These are phyloP conservation scores for Saitoella complicata DNA, from an alignment of 805 yeast genomes.

Conservation along the genomic window DNA sequence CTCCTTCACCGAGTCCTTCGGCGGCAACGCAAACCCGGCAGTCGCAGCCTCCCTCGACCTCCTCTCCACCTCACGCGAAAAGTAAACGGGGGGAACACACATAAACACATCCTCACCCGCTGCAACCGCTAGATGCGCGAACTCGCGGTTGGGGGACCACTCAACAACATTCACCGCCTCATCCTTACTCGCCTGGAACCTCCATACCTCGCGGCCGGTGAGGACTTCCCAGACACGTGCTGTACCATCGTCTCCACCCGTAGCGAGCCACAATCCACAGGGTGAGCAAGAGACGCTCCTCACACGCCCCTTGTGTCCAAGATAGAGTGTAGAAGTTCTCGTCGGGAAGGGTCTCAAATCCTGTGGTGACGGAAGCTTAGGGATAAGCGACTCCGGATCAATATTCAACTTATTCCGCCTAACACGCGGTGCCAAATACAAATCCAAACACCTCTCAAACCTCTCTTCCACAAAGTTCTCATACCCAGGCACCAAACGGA, in stretches of 20 bases:
- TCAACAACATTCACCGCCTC: constrained; percentile 67
- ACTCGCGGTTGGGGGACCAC: constrained; percentile 71
- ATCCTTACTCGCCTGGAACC: constrained; percentile 38
- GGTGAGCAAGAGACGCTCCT: constrained; percentile 77
- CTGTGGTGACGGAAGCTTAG: constrained; percentile 91
- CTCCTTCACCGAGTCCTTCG: constrained; percentile 15
- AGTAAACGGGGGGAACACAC: constrained; percentile 67
- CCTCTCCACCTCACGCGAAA: constrained; percentile 36
- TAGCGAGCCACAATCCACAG: constrained; percentile 85
- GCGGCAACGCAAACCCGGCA: constrained; percentile 32
- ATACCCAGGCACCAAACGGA: constrained; percentile 90
- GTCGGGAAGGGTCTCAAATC: constrained; percentile 96
- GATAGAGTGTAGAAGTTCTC: constrained; percentile 63
- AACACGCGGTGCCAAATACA: constrained; percentile 90
- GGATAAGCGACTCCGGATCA: constrained; percentile 90
- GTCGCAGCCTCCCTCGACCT: constrained; percentile 85
- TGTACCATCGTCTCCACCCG: constrained; percentile 94
- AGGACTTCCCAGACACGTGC: constrained; percentile 93
- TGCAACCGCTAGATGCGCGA: constrained; percentile 70
- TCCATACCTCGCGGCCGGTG: constrained; percentile 85
- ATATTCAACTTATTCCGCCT: constrained; percentile 79
- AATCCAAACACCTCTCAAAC: constrained; percentile 85
- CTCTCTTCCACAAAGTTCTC: constrained; percentile 70
- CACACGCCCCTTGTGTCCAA: constrained; percentile 71
- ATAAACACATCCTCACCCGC: constrained; percentile 69